Percentiles rank a stretch among this genome's conserved stretches.
phyloP scores from a whole-genome alignment of 2,329 filamentous ascomycete species.

The Magnaporthales sp. region DNA sequence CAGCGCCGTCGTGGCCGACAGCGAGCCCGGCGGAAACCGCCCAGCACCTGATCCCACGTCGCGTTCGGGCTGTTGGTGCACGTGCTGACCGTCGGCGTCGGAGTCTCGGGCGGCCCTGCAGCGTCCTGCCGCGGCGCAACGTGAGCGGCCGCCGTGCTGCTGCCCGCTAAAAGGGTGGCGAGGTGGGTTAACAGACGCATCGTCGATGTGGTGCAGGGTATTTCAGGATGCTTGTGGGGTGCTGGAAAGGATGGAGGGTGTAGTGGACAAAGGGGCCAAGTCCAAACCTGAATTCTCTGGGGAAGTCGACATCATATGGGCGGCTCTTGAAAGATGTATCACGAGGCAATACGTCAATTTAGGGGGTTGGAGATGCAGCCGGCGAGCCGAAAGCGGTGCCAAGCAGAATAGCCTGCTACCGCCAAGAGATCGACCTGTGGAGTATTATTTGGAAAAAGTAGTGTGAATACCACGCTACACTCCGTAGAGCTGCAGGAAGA shows the following conservation, averaged over 20 bases:
- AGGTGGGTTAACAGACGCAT: background rate
- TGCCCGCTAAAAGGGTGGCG: background rate
- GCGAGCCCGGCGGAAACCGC: slow-evolving; percentile 7
- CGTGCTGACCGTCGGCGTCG: slow-evolving; percentile 1
- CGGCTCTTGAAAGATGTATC: background rate
- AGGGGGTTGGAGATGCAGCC: background rate
- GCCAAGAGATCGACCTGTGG: background rate
- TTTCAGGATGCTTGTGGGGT: too few relatives aligned
- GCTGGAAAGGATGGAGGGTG: background rate
- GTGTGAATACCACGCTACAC: background rate
- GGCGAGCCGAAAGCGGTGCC: background rate
- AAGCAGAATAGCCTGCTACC: background rate
- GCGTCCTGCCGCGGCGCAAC: background rate
- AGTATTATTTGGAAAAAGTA: background rate
- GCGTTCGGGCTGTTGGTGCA: background rate
- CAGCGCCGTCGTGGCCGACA: slow-evolving; percentile 8
- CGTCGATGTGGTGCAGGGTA: too few relatives aligned
- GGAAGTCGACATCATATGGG: background rate
- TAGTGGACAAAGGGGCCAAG: background rate
- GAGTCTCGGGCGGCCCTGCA: background rate
- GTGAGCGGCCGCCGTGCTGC: background rate
- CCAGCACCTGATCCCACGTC: slow-evolving; percentile 3
- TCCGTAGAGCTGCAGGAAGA: background rate
- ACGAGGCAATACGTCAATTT: background rate
- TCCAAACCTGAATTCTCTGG: background rate